These are phyloP conservation scores for Paracorniculantispora psalliotae DNA, from an alignment of 2,329 filamentous ascomycete species.

Conservation along the genomic window DNA sequence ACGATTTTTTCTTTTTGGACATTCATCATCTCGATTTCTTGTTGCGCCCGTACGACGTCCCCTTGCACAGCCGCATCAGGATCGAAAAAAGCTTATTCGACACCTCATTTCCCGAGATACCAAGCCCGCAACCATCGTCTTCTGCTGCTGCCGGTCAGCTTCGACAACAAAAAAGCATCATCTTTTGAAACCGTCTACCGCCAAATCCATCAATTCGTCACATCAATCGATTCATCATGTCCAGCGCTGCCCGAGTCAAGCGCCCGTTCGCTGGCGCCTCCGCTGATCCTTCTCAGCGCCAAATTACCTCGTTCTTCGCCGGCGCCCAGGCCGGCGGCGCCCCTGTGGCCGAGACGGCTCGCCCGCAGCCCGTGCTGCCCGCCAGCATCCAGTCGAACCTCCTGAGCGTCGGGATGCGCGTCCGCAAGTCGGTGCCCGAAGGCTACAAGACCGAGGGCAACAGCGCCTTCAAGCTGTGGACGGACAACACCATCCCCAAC, in stretches of 20 bases:
- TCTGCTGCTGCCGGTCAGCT: constrained; percentile 11
- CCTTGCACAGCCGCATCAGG: neutral
- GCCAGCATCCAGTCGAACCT: constrained; percentile 70
- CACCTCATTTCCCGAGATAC: neutral
- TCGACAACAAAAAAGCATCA: neutral
- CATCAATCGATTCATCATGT: constrained; percentile 37
- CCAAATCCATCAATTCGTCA: constrained; percentile 4
- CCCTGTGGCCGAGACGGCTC: constrained; percentile 23
- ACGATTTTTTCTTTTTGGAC: neutral
- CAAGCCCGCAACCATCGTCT: neutral
- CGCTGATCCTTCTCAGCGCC: constrained; percentile 53
- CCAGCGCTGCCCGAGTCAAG: constrained; percentile 48
- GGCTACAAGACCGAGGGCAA: constrained; percentile 74
- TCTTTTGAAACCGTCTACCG: constrained; percentile 11
- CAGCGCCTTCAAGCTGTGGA: constrained; percentile 49
- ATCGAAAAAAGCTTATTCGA: neutral
- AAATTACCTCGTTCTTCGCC: constrained; percentile 64
- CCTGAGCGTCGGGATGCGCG: constrained; percentile 88
- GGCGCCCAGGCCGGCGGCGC: constrained; percentile 29
- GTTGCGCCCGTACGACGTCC: no score
- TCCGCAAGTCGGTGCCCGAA: constrained; percentile 88
- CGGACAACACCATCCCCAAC: constrained; percentile 25
- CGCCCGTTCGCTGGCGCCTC: constrained; percentile 57
- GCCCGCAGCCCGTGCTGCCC: constrained; percentile 49
- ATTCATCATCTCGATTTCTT: neutral